Evolutionary conservation across 345 rosid species (phyloP).

Genomic region (Citrus hindsii): DNA sequence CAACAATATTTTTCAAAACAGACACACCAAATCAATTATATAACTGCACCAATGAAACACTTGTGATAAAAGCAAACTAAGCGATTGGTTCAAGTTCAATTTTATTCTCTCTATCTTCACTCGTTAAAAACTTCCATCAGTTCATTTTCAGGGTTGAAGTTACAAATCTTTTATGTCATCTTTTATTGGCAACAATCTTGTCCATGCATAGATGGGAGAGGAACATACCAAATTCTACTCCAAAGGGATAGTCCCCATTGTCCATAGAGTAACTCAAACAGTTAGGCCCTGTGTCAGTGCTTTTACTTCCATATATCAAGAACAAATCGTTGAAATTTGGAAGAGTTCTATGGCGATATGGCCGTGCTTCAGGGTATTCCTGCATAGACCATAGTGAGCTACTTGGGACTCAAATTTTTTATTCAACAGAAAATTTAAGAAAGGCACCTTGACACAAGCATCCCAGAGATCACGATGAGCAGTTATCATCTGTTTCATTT

Average conservation of each 20-base stretch:
- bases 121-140: not conserved
- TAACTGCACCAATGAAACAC: not conserved
- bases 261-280: slow-evolving; percentile 16
- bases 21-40: not conserved
- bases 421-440: not conserved
- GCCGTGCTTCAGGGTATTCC: slow-evolving; percentile 41
- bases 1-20: not conserved
- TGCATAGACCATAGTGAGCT: slow-evolving; percentile 27
- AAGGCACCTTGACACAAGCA: slow-evolving; percentile 38
- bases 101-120: not conserved
- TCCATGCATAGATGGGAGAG: slow-evolving; percentile 1
- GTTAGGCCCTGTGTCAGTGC: slow-evolving; percentile 6
- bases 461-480: slow-evolving; percentile 38
- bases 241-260: slow-evolving; percentile 11
- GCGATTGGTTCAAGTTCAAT: not conserved
- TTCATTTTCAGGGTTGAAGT: not conserved
- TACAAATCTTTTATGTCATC: not conserved
- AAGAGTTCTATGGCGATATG: slow-evolving; percentile 32
- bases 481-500: slow-evolving; percentile 25
- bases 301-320: slow-evolving; percentile 39
- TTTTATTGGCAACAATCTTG: not conserved
- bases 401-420: not conserved
- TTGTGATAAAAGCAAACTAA: not conserved
- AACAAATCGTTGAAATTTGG: slow-evolving; percentile 48
- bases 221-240: slow-evolving; percentile 15